phyloP scores from a whole-genome alignment of 2,329 filamentous ascomycete species.

The Emergomyces orientalis region DNA sequence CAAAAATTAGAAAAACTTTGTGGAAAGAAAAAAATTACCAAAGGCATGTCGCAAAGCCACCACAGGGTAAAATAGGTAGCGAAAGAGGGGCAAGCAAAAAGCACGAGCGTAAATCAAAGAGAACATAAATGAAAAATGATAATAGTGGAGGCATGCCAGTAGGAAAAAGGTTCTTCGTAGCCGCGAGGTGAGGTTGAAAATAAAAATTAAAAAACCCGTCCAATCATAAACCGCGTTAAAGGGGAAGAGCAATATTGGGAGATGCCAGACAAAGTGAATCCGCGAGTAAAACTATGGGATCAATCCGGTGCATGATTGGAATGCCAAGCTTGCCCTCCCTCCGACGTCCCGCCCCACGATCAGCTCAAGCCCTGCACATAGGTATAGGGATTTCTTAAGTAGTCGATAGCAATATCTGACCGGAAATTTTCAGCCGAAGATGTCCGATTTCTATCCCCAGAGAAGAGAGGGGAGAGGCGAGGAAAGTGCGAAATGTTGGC shows the following conservation, averaged over 20 bases:
- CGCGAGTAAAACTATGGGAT: neutral
- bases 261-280: neutral
- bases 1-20: neutral
- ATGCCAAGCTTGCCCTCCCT: neutral
- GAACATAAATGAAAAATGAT: neutral
- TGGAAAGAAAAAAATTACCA: neutral
- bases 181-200: neutral
- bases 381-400: neutral
- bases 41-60: neutral
- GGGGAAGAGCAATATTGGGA: neutral
- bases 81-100: neutral
- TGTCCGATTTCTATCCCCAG: neutral
- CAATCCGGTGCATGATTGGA: neutral
- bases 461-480: neutral
- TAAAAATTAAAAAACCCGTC: neutral
- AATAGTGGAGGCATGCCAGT: neutral
- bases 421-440: constrained; percentile 1
- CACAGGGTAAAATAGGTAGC: neutral
- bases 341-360: neutral
- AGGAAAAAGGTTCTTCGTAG: neutral
- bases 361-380: neutral
- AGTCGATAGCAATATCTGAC: constrained; percentile 1
- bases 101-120: neutral
- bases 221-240: constrained; percentile 8
- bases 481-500: neutral